These are phyloP conservation scores for Begonia fuchsioides DNA, from an alignment of 306 rosid species.

Conservation along the genomic window DNA sequence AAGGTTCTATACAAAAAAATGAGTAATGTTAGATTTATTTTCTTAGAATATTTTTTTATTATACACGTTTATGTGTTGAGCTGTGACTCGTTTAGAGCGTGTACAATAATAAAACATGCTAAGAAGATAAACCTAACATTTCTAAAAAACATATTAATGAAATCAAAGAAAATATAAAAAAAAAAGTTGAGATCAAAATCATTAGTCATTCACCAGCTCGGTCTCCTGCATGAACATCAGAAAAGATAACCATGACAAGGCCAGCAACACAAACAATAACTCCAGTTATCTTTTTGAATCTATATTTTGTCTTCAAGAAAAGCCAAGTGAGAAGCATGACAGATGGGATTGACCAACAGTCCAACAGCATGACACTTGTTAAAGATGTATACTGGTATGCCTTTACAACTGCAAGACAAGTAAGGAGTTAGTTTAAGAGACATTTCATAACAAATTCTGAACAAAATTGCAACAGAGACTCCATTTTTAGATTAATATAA, in stretches of 20 bases:
- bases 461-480: no score
- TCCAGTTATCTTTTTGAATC: slow-evolving; percentile 55
- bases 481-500: no score
- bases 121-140: no score
- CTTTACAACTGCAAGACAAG: slow-evolving; percentile 68
- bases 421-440: neutral
- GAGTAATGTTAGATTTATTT: no score
- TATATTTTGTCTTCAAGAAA: slow-evolving; percentile 86
- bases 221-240: slow-evolving; percentile 84
- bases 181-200: neutral
- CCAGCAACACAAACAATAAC: slow-evolving; percentile 75
- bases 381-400: slow-evolving; percentile 94
- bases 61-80: no score
- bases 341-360: slow-evolving; percentile 87
- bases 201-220: slow-evolving; percentile 39
- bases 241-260: slow-evolving; percentile 71
- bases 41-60: no score
- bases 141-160: slow-evolving; percentile 3
- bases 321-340: slow-evolving; percentile 93
- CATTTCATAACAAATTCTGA: no score
- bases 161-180: neutral
- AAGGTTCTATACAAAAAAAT: slow-evolving; percentile 1
- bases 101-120: no score
- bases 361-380: slow-evolving; percentile 91
- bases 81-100: no score